Percentiles rank a stretch among this genome's conserved stretches.
These are phyloP conservation scores for Drechslerella dactyloides DNA, from an alignment of 2,329 filamentous ascomycete genomes.

Conservation along the genomic window DNA sequence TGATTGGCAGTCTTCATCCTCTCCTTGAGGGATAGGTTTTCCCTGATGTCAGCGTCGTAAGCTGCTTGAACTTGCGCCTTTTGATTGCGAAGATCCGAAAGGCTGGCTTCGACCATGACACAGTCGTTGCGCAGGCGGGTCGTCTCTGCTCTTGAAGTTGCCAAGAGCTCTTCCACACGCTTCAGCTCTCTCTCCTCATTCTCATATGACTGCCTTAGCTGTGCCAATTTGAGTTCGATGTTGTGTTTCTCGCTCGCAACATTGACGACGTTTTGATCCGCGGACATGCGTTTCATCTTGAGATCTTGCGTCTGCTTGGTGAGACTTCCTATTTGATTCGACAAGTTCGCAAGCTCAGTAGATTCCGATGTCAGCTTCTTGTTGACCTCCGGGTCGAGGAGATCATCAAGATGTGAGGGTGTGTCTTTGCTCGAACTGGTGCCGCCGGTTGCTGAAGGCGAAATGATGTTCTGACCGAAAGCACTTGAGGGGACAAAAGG, in stretches of 20 bases:
- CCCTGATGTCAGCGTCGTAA: conserved; percentile 84
- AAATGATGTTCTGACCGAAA: conserved; percentile 82
- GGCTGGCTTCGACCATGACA: conserved; percentile 78
- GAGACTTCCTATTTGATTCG: conserved; percentile 89
- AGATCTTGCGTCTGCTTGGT: conserved; percentile 94
- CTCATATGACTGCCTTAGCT: conserved; percentile 87
- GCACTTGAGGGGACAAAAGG: conserved; percentile 91
- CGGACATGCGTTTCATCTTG: conserved; percentile 77
- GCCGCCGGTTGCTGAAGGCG: conserved; percentile 73
- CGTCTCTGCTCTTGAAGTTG: conserved; percentile 76
- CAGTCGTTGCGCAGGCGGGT: conserved; percentile 83
- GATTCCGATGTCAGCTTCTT: conserved; percentile 88
- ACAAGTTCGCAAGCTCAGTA: conserved; percentile 90
- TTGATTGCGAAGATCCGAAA: conserved; percentile 81
- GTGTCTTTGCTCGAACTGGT: conserved; percentile 60
- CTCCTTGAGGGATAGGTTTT: conserved; percentile 85
- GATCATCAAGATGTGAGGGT: conserved; percentile 72
- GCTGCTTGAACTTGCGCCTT: conserved; percentile 76
- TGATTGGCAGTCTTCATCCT: conserved; percentile 81
- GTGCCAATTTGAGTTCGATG: conserved; percentile 84
- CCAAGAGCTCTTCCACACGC: conserved; percentile 81
- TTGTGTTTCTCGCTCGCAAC: conserved; percentile 87
- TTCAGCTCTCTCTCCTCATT: conserved; percentile 89
- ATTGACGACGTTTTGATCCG: conserved; percentile 81
- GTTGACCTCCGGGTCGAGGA: conserved; percentile 88